Conservation (phyloP, 2,329 filamentous ascomycete genomes). For the Pestalotiopsis sp. region DNA sequence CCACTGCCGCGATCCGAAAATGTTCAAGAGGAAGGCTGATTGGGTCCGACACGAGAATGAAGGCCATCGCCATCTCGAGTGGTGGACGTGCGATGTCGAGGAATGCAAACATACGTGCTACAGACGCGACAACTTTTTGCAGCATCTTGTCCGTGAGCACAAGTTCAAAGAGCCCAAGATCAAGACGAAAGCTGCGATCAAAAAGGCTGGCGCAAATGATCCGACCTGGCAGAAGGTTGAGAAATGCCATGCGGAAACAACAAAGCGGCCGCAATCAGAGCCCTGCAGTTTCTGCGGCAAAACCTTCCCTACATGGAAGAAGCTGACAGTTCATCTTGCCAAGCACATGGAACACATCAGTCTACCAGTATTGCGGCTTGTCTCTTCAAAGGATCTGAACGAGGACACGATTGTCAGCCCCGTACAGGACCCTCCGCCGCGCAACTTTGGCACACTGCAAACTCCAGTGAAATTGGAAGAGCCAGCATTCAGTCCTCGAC, state of each 20-base stretch:
- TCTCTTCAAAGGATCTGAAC: conserved; percentile 52
- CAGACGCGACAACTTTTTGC: conserved; percentile 88
- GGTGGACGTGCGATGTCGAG: conserved; percentile 82
- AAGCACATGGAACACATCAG: conserved; percentile 95
- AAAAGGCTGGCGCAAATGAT: conserved; percentile 58
- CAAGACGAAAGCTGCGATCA: conserved; percentile 71
- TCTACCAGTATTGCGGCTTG: conserved; percentile 72
- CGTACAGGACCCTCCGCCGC: conserved; percentile 57
- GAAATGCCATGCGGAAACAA: conserved; percentile 72
- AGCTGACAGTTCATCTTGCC: conserved; percentile 87
- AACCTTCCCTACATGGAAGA: conserved; percentile 84
- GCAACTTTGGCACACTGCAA: conserved; percentile 33
- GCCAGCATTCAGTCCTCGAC: conserved; percentile 21
- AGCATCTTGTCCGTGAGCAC: conserved; percentile 90
- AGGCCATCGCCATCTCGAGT: conserved; percentile 84
- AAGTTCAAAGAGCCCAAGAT: conserved; percentile 81
- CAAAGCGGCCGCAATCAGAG: conserved; percentile 68
- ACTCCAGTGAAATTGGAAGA: conserved; percentile 34
- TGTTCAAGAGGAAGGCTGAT: conserved; percentile 93
- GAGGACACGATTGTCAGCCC: conserved; percentile 69
- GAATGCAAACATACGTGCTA: conserved; percentile 84
- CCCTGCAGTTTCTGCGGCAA: conserved; percentile 87
- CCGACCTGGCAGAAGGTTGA: conserved; percentile 79
- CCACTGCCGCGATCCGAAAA: conserved; percentile 80
- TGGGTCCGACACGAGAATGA: conserved; percentile 96